phyloP scores from a whole-genome alignment of 2,329 filamentous ascomycete species.

The Neonectria punicea region DNA sequence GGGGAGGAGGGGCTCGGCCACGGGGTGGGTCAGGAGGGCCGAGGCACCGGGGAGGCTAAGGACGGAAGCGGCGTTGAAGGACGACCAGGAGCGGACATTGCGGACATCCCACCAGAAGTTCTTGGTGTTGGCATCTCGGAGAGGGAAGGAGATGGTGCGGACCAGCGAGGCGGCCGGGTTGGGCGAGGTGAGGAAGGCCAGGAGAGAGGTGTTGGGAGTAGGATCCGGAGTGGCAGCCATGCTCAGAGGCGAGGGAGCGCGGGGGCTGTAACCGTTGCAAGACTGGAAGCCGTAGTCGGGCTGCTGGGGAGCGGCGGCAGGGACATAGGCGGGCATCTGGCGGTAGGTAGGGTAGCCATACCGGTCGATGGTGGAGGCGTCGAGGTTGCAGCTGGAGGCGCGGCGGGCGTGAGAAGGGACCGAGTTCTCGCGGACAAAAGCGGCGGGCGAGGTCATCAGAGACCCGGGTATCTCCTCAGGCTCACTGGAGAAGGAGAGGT shows the following conservation, averaged over 20 bases:
- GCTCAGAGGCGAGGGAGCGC: conserved; percentile 59
- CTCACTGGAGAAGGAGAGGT: conserved; percentile 53
- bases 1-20: conserved; percentile 71
- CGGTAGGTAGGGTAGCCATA: conserved; percentile 89
- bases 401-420: conserved; percentile 57
- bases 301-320: conserved; percentile 27
- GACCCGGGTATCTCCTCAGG: conserved; percentile 52
- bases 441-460: conserved; percentile 75
- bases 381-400: conserved; percentile 74
- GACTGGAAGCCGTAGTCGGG: conserved; percentile 56
- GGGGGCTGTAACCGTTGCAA: conserved; percentile 54
- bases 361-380: conserved; percentile 71
- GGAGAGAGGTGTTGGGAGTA: conserved; percentile 73
- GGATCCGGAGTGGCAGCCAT: conserved; percentile 55
- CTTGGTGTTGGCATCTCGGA: conserved; percentile 74
- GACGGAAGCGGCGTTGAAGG: conserved; percentile 80
- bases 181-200: conserved; percentile 79
- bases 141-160: conserved; percentile 77
- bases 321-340: conserved; percentile 67
- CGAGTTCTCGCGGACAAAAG: conserved; percentile 57
- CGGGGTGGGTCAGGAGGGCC: conserved; percentile 75
- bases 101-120: conserved; percentile 98
- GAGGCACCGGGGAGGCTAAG: conserved; percentile 77
- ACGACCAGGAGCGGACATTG: conserved; percentile 84
- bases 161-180: conserved; percentile 88